Conservation (phyloP, 1,284 basidiomycete species). For the Vanrija sp. region DNA sequence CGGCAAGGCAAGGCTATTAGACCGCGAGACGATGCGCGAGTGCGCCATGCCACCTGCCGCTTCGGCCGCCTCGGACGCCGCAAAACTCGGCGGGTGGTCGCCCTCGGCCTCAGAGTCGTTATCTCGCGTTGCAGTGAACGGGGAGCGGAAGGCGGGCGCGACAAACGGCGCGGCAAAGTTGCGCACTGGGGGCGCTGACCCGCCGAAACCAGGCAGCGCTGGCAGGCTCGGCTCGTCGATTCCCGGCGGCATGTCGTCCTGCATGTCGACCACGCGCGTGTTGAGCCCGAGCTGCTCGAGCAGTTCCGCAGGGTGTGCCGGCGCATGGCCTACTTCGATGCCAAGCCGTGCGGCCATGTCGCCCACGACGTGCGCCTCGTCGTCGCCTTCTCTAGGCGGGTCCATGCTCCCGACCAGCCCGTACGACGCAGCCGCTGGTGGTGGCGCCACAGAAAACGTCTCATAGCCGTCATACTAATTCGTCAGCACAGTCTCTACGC, state of each 20-base stretch:
- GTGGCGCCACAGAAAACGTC: conserved; percentile 47
- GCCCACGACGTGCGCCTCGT: conserved; percentile 25
- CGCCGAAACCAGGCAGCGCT: conserved; percentile 35
- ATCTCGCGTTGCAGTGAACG: neutral
- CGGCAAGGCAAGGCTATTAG: neutral
- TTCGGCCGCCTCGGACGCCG: conserved; percentile 44
- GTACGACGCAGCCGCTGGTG: conserved; percentile 38
- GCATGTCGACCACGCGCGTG: conserved; percentile 45
- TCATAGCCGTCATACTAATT: conserved; percentile 50
- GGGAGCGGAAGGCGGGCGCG: neutral
- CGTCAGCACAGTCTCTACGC: neutral
- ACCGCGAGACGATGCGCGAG: neutral
- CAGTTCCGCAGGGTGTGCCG: conserved; percentile 23
- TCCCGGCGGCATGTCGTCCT: conserved; percentile 49
- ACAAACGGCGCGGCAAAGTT: neutral
- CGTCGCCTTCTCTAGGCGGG: conserved; percentile 38
- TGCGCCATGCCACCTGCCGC: conserved; percentile 22
- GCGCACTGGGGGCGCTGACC: conserved; percentile 1
- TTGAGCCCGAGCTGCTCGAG: conserved; percentile 48
- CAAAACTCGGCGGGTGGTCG: conserved; percentile 41
- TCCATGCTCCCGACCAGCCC: conserved; percentile 46
- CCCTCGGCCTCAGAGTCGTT: neutral
- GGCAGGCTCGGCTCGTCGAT: conserved; percentile 51
- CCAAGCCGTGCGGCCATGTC: conserved; percentile 40
- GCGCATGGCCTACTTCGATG: conserved; percentile 12